Evolutionary conservation across 2,329 filamentous ascomycete genomes (phyloP).

Genomic region (Fusarium sp.): DNA sequence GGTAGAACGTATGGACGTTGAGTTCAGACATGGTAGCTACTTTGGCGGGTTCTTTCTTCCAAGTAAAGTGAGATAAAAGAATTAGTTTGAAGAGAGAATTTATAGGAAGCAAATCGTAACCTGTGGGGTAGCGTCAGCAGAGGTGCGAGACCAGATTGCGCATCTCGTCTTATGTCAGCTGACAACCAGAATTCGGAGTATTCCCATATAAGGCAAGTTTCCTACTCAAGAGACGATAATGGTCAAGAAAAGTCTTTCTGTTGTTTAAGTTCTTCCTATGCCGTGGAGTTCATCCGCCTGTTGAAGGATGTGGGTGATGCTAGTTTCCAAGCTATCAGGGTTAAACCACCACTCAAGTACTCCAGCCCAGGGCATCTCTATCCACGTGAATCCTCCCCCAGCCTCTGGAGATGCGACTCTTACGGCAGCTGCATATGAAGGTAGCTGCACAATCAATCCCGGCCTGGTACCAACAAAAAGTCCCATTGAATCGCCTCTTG

Average conservation of each 20-base stretch:
- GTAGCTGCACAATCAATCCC: background rate
- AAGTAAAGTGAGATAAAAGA: fast-evolving
- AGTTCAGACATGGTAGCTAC: background rate
- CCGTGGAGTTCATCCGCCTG: background rate
- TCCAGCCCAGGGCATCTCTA: conserved; percentile 1
- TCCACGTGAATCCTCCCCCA: background rate
- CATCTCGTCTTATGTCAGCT: background rate
- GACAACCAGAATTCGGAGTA: background rate
- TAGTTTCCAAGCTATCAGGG: conserved; percentile 1
- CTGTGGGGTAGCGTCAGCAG: background rate
- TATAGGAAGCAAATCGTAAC: background rate
- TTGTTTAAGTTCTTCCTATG: background rate
- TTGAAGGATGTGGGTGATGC: background rate
- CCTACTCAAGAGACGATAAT: background rate
- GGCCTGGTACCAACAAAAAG: background rate
- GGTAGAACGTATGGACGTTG: conserved; percentile 25
- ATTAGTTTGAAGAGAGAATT: background rate
- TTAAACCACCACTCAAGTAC: conserved; percentile 18
- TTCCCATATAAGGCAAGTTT: background rate
- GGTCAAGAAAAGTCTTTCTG: background rate
- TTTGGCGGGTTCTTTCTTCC: background rate
- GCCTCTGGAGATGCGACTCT: fast-evolving
- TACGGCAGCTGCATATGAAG: background rate
- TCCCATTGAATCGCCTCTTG: background rate
- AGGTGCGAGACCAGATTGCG: background rate